These are phyloP conservation scores for Debaryomyces singareniensis DNA, from an alignment of 1,139 yeast species.

Conservation along the genomic window DNA sequence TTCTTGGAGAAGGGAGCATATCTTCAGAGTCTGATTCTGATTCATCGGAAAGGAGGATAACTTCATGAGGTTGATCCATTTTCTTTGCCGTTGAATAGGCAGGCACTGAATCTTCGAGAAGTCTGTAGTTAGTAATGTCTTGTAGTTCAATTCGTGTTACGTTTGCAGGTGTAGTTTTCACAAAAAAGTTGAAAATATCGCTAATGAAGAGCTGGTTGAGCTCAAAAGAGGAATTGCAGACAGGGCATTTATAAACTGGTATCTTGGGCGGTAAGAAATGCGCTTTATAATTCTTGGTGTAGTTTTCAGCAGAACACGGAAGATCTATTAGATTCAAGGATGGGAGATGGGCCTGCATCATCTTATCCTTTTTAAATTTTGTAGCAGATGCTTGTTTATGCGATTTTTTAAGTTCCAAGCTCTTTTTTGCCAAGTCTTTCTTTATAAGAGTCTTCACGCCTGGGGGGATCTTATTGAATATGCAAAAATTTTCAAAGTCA, in stretches of 20 bases:
- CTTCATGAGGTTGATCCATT: conserved; percentile 12
- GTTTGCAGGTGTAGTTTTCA: conserved; percentile 31
- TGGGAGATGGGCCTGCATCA: conserved; percentile 2
- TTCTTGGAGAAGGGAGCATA: conserved; percentile 3
- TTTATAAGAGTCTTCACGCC: conserved; percentile 22
- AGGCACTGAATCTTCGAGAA: conserved; percentile 20
- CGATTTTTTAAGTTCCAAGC: conserved; percentile 18
- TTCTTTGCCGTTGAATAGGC: conserved; percentile 4
- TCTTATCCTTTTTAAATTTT: neutral
- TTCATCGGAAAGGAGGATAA: conserved; percentile 24
- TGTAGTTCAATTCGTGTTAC: conserved; percentile 31
- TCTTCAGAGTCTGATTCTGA: conserved; percentile 12
- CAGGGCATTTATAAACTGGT: conserved; percentile 34
- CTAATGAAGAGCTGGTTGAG: conserved; percentile 32
- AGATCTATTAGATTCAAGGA: neutral
- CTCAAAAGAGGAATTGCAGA: conserved; percentile 32
- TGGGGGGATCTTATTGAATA: conserved; percentile 28
- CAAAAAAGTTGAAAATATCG: conserved; percentile 37
- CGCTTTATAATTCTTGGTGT: conserved; percentile 1
- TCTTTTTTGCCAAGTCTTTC: conserved; percentile 22
- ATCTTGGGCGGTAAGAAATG: conserved; percentile 6
- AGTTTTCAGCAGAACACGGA: neutral
- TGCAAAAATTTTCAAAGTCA: conserved; percentile 39
- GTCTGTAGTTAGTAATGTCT: conserved; percentile 29
- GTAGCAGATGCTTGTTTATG: conserved; percentile 5